Base-by-base conservation (phyloP, 805 yeast species). In the Saccharomycopsis babjevae region DNA sequence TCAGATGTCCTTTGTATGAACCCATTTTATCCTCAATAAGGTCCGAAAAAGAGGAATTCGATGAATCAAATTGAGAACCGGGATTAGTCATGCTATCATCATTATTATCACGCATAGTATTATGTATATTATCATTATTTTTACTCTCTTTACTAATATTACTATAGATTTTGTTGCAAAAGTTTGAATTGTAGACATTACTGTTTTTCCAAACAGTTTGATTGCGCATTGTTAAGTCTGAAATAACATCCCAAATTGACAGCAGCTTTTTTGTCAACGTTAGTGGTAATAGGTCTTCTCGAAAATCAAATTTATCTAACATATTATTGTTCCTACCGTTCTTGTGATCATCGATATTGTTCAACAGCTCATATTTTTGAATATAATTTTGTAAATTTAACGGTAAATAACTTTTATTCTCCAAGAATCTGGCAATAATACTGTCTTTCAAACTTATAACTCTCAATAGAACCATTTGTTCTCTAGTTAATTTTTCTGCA, bases 361-460 rank as follows among this genome's bases (percentile, higher is more conserved):
- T 46, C 32, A 25, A 25, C 16, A 13, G 25, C 16, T 46, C 28
- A 46, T 25, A 46, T 25, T 46, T 46, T 16, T 46, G 22, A 25
- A 46, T 46, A 7, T 46, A 46, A 11, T 25, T 46, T 16, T 46
- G 52, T 15, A 46, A 46, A 16, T 25, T 46, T 4, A 22, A 10
- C 1, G 52, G 52, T 25, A 46, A 46, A 46, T 46, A 46, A 13
- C 22, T 15, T 22, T 46, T 34, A 20, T 54, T 28, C 20, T 59
- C 61, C 20, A 59, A 28, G 6, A 59, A 55, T 25, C 42, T 39
- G n/a, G 34, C 28, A 54, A 59, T 59, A 18, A 57, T 57, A 25
- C 18, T 39, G 20, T 59, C 61, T 36, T 59, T 59, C 7, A 54
- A 34, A 42, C 42, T 39, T 13, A 59, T 59, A 18, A 54, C 42